Conservation (phyloP, 129 eudicot genomes). For the Artemisia argyi region DNA sequence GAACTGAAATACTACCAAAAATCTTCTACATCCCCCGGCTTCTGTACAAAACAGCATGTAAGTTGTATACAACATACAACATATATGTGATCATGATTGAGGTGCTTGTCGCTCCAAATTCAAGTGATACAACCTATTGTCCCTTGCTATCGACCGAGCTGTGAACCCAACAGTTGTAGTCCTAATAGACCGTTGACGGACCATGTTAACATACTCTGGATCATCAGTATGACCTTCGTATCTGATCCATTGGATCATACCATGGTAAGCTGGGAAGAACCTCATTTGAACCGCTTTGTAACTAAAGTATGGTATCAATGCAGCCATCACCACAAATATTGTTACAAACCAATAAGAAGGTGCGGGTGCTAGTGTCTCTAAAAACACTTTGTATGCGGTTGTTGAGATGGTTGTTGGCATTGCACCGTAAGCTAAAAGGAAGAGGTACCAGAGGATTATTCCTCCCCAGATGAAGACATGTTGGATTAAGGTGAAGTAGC, state of each 20-base stretch:
- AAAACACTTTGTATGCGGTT: slow-evolving; percentile 68
- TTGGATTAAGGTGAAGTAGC: slow-evolving; percentile 85
- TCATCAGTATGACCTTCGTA: slow-evolving; percentile 65
- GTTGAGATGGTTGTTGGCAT: slow-evolving; percentile 57
- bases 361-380: slow-evolving; percentile 69
- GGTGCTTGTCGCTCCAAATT: slow-evolving; percentile 35
- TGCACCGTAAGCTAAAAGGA: slow-evolving; percentile 76
- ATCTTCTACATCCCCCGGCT: slow-evolving; percentile 17
- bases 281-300: slow-evolving; percentile 66
- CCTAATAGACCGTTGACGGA: slow-evolving; percentile 68
- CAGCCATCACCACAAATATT: slow-evolving; percentile 44
- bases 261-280: slow-evolving; percentile 90
- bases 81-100: slow-evolving; percentile 8
- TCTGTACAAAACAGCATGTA: slow-evolving; percentile 29
- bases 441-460: slow-evolving; percentile 66
- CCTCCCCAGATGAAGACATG: slow-evolving; percentile 91
- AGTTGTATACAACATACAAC: not conserved
- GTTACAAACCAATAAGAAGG: slow-evolving; percentile 72
- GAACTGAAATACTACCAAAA: slow-evolving; percentile 16
- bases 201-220: slow-evolving; percentile 59
- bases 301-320: slow-evolving; percentile 63
- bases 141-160: slow-evolving; percentile 56
- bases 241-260: slow-evolving; percentile 83
- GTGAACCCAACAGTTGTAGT: slow-evolving; percentile 73
- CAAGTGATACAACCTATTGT: slow-evolving; percentile 38